A percentile compares a stretch with the other conserved stretches of the same genome.
These are phyloP conservation scores for Scheffersomyces lignicola DNA, from an alignment of 1,139 yeast genomes.

Conservation along the genomic window DNA sequence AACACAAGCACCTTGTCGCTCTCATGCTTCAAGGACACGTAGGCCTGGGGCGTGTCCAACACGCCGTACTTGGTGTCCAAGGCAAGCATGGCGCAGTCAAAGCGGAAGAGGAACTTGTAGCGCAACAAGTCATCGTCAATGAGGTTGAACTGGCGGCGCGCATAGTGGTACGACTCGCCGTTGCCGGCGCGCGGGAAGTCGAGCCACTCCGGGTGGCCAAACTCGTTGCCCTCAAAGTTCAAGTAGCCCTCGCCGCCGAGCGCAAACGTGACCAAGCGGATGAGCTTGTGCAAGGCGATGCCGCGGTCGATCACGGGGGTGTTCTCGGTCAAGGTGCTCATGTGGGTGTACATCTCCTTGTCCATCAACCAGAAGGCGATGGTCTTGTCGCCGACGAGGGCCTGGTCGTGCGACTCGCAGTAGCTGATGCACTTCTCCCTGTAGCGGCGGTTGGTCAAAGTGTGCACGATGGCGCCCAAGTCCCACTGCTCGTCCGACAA, in stretches of 20 bases:
- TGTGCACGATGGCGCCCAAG: conserved; percentile 72
- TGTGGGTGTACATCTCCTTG: conserved; percentile 95
- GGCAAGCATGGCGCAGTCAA: conserved; percentile 83
- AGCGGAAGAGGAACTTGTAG: conserved; percentile 72
- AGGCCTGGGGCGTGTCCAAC: conserved; percentile 77
- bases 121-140: conserved; percentile 77
- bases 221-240: conserved; percentile 96
- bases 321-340: conserved; percentile 73
- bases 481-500: conserved; percentile 89
- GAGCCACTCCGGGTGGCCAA: conserved; percentile 99
- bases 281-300: conserved; percentile 84
- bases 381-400: conserved; percentile 95
- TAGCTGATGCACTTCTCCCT: conserved; percentile 89
- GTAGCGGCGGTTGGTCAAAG: conserved; percentile 85
- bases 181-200: conserved; percentile 95
- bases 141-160: conserved; percentile 90
- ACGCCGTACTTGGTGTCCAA: conserved; percentile 71
- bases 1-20: conserved; percentile 83
- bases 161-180: conserved; percentile 85
- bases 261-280: conserved; percentile 79
- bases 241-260: conserved; percentile 96
- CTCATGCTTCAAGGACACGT: conserved; percentile 84
- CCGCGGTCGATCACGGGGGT: conserved; percentile 88
- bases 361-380: conserved; percentile 98
- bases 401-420: conserved; percentile 97